Evolutionary conservation across 2,329 filamentous ascomycete genomes (phyloP), one percentile per base, ranked within the genome.

Genomic region (Phyllosticta citriasiana): DNA sequence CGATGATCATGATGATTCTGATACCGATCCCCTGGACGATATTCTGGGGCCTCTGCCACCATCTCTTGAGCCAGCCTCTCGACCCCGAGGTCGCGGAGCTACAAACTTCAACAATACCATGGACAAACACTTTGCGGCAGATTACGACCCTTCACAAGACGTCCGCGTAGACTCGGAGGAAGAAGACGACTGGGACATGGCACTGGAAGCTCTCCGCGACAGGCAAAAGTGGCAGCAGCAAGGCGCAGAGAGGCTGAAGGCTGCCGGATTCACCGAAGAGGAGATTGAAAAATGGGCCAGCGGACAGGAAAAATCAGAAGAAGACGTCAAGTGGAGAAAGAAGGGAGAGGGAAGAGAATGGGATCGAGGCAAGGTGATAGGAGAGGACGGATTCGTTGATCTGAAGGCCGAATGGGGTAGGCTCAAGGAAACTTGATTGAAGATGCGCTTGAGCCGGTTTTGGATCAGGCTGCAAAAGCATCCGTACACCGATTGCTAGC

Each of bases 191-290:
- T 96, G 91, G 91, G 88, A 89, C 53, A 84, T 89, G 67, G 85
- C 88, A 0, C 78, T 94, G 0, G 91, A 96, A 73, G 85, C 87
- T 4, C 80, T 90, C 61, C 83, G 88, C 50, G 91, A 96, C 70
- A 84, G 90, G n/a, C 84, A 89, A 66, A 86, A 86, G 65, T 91
- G 88, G 84, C 86, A 84, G 68, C 81, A 86, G 64, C 84, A 86
- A 66, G 89, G 91, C 30, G 88, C 88, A 6, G 86, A 91, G 58
- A 79, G 91, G 62, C 76, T 97, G 63, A 85, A 85, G 35, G 84
- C 83, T 24, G 91, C 89, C 0, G 92, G 91, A 0, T 95, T 96
- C 69, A 84, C 83, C 1, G 88, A 91, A 16, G 83, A 85, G 4
- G 84, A 91, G 67, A 84, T 96, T 62, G 79, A 81, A 67, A 85